A percentile compares a stretch with the other conserved stretches of the same genome.
phyloP scores from a whole-genome alignment of 805 yeast genomes.

The Lipomyces chichibuensis region DNA sequence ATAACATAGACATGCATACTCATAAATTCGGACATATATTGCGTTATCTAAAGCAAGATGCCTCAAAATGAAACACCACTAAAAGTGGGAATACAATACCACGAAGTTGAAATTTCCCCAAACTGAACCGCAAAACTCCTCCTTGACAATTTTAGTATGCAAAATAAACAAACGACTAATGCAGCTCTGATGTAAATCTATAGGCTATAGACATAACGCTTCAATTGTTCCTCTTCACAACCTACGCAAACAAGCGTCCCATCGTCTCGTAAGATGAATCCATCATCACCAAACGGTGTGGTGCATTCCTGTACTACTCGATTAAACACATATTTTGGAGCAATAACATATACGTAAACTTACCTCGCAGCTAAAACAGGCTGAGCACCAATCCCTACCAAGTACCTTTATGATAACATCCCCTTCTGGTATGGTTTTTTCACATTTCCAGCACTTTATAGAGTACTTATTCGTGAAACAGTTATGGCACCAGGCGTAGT shows the following conservation, averaged over 20 bases:
- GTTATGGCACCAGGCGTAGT: constrained; percentile 37
- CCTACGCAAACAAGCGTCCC: constrained; percentile 41
- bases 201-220: constrained; percentile 12
- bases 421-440: constrained; percentile 29
- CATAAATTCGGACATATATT: background rate
- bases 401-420: constrained; percentile 39
- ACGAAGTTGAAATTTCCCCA: background rate
- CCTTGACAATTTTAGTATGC: background rate
- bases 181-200: constrained; percentile 2
- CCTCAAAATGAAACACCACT: background rate
- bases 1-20: background rate
- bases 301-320: constrained; percentile 39
- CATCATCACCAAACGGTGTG: constrained; percentile 38
- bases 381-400: constrained; percentile 42
- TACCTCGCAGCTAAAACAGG: constrained; percentile 42
- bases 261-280: constrained; percentile 43
- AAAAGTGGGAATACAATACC: background rate
- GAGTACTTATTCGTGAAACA: constrained; percentile 40
- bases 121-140: background rate
- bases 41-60: background rate
- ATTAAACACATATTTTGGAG: background rate
- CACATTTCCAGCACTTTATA: constrained; percentile 43
- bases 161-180: background rate
- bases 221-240: constrained; percentile 37
- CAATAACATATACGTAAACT: background rate